These are phyloP conservation scores for Leccinum ochraceum DNA, from an alignment of 768 basidiomycete species.

Conservation along the genomic window DNA sequence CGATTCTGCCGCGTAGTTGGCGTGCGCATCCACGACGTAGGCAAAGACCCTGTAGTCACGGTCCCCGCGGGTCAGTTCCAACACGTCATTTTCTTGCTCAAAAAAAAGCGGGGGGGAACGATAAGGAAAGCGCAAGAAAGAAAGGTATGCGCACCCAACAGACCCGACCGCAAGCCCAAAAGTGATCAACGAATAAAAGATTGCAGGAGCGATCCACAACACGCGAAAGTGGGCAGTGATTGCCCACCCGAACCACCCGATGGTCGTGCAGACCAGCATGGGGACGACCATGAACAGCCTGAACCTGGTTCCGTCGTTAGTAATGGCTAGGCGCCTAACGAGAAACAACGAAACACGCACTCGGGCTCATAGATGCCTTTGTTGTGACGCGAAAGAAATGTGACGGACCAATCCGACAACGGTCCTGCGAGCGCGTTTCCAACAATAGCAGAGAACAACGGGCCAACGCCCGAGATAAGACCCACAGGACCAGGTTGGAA, in stretches of 20 bases:
- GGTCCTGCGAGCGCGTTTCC: constrained; percentile 1
- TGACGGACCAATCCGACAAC: constrained; percentile 1
- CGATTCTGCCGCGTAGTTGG: neutral
- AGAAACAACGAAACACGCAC: neutral
- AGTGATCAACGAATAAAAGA: neutral
- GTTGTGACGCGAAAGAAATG: neutral
- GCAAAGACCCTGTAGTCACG: neutral
- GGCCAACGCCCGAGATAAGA: neutral
- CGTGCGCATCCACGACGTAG: neutral
- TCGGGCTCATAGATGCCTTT: neutral
- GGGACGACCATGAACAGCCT: constrained; percentile 1
- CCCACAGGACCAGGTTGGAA: neutral
- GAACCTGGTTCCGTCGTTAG: neutral
- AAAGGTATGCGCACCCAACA: neutral
- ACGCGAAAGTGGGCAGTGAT: neutral
- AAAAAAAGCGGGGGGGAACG: too few relatives aligned
- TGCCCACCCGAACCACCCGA: constrained; percentile 2
- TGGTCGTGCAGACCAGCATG: neutral
- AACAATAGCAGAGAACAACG: neutral
- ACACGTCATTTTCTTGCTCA: neutral
- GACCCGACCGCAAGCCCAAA: neutral
- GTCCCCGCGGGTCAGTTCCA: neutral
- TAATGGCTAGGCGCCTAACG: neutral
- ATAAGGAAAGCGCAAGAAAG: neutral
- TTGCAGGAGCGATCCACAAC: constrained; percentile 1